phyloP scores from a whole-genome alignment of 768 basidiomycete genomes.

The Chlorophyllum brunneum region DNA sequence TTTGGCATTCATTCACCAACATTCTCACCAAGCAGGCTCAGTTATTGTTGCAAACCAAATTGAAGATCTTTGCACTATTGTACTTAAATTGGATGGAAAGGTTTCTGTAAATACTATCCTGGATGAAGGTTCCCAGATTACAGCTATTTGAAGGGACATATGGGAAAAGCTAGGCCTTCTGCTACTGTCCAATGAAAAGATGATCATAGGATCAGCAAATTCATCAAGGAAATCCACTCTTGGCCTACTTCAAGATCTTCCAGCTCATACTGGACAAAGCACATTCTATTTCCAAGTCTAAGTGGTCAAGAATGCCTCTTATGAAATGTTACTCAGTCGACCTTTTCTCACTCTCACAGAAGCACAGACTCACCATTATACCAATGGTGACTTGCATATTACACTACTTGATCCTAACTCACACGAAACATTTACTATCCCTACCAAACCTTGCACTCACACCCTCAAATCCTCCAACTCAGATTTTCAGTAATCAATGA shows the following conservation, averaged over 20 bases:
- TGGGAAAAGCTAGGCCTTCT: constrained; percentile 17
- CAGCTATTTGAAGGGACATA: constrained; percentile 8
- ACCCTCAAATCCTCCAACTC: background rate
- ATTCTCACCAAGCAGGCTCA: background rate
- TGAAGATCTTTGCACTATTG: constrained; percentile 15
- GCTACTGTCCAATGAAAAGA: constrained; percentile 12
- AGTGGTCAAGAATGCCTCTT: constrained; percentile 18
- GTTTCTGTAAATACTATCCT: constrained; percentile 11
- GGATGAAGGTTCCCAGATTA: no score
- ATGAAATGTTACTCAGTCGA: constrained; percentile 19
- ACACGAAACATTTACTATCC: constrained; percentile 10
- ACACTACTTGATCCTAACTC: constrained; percentile 18
- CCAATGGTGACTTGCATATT: constrained; percentile 3
- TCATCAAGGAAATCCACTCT: constrained; percentile 10
- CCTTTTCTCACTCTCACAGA: constrained; percentile 18
- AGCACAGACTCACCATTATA: constrained; percentile 7
- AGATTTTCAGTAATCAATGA: constrained; percentile 15
- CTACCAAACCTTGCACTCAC: background rate
- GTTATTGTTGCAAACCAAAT: constrained; percentile 14
- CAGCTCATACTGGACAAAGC: constrained; percentile 13
- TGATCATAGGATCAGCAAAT: constrained; percentile 22
- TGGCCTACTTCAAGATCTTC: constrained; percentile 17
- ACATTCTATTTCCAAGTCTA: constrained; percentile 20
- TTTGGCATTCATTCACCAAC: background rate
- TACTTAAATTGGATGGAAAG: constrained; percentile 8